Evolutionary conservation across 176 grass and related monocot genomes (phyloP).

Genomic region (Lolium multiflorum): DNA sequence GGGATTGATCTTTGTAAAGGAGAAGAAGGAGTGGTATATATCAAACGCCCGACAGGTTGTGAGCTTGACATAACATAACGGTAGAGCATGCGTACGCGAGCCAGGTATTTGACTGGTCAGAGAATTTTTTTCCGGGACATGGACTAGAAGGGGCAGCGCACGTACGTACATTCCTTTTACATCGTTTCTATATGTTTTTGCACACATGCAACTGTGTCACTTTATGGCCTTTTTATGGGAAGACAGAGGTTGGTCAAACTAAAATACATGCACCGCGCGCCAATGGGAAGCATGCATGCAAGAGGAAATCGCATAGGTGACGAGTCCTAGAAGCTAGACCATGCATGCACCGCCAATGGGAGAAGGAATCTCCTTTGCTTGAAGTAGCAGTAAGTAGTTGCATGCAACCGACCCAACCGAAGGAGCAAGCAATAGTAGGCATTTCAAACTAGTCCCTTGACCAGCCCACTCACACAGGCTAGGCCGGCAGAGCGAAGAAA

Average conservation of each 20-base stretch:
- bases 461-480: conserved; percentile 39
- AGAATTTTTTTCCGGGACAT: not conserved
- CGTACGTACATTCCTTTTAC: not conserved
- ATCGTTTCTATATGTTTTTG: not conserved
- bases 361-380: conserved; percentile 48
- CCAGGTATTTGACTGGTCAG: conserved; percentile 40
- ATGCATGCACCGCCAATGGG: conserved; percentile 11
- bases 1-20: not conserved
- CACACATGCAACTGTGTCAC: not conserved
- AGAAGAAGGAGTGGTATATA: not conserved
- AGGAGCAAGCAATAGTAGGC: conserved; percentile 31
- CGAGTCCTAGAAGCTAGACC: conserved; percentile 53
- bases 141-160: not conserved
- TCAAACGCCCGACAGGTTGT: not conserved
- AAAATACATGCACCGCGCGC: not conserved
- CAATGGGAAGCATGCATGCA: not conserved
- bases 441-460: conserved; percentile 52
- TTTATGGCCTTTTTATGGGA: not conserved
- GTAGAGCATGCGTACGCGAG: not conserved
- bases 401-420: conserved; percentile 25
- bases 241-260: conserved; percentile 51
- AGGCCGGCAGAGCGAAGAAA: not conserved
- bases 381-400: conserved; percentile 25
- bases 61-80: not conserved
- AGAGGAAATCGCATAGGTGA: conserved; percentile 28